Conservation (phyloP, 495 filamentous ascomycete genomes). For the Penicillium argentinense region DNA sequence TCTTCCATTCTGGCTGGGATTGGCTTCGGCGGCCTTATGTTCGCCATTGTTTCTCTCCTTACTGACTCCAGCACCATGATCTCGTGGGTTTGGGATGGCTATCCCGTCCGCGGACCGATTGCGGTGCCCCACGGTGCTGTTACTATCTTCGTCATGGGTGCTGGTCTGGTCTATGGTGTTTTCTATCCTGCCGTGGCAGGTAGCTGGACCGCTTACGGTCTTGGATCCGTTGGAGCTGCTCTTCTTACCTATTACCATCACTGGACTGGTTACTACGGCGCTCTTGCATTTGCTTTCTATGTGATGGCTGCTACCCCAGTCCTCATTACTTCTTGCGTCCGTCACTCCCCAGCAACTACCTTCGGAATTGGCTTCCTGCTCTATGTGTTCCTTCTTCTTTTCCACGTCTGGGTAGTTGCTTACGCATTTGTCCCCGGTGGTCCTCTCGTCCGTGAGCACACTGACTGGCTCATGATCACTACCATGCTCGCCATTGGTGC, state of each 20-base stretch:
- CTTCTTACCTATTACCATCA: constrained; percentile 74
- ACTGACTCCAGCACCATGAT: constrained; percentile 99
- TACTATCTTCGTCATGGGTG: constrained; percentile 83
- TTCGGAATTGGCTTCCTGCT: constrained; percentile 87
- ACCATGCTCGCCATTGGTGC: constrained; percentile 83
- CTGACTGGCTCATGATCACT: constrained; percentile 87
- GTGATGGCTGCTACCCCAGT: constrained; percentile 76
- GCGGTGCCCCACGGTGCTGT: constrained; percentile 84
- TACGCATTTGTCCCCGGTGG: constrained; percentile 99
- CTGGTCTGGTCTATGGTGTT: constrained; percentile 76
- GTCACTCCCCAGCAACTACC: constrained; percentile 68
- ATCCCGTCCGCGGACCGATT: constrained; percentile 85
- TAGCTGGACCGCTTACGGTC: constrained; percentile 78
- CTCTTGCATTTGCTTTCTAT: constrained; percentile 71
- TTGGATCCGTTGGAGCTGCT: constrained; percentile 76
- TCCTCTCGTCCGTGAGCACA: constrained; percentile 88
- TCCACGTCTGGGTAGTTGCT: constrained; percentile 97
- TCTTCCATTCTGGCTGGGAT: constrained; percentile 71
- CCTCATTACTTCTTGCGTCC: constrained; percentile 72
- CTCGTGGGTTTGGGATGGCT: constrained; percentile 98
- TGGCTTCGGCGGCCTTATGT: constrained; percentile 81
- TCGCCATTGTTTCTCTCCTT: constrained; percentile 88
- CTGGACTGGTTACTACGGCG: constrained; percentile 93
- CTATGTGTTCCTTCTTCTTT: constrained; percentile 88
- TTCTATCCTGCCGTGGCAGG: constrained; percentile 66